Base-by-base conservation (phyloP, 2,329 filamentous ascomycete genomes). In the Pseudogymnoascus verrucosus region DNA sequence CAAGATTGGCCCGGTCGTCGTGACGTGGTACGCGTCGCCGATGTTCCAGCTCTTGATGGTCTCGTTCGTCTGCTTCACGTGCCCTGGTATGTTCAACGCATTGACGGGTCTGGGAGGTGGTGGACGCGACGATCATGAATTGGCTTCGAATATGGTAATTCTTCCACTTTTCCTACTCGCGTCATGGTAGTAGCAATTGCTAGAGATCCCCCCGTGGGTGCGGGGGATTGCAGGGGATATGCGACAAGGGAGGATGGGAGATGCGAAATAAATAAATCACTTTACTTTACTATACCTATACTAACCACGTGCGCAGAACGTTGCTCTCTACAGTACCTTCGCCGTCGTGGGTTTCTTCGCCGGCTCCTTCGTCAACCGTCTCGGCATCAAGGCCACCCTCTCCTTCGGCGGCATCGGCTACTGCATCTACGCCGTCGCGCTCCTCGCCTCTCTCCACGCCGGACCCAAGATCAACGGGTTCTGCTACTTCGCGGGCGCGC, bases 361-460 rank as follows among this genome's bases (percentile, higher is more conserved):
- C 68, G 89, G 89, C 63, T 93, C 89, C 62, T 83, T 93, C 71
- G 87, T 88, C 77, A 95, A 95, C 78, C 84, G 83, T 67, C 79
- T 92, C 62, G 90, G 90, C 63, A 83, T 92, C 66, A 84, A 84
- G 70, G 72, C 82, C 51, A 88, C 89, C 14, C 78, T 93, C 61
- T 81, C 84, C 4, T 81, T 93, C 67, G 90, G 90, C 66, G 89
- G 90, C 12, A 75, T 92, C 62, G 90, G 90, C 62, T 93, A 93
- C 78, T 86, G 83, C 71, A 78, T 93, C 74, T 92, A 93, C 73
- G 82, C 88, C 54, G 83, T 86, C 59, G 84, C 84, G 63, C 89
- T 91, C 76, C 79, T 92, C 42, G 82, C 79, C 76, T 92, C 87
- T 77, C 86, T 84, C 70, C 88, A 91, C 77, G 64, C 78, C 62